Evolutionary conservation across 345 rosid genomes (phyloP), one percentile per base, ranked within the genome.

Genomic region (Zanthoxylum bungeanum): DNA sequence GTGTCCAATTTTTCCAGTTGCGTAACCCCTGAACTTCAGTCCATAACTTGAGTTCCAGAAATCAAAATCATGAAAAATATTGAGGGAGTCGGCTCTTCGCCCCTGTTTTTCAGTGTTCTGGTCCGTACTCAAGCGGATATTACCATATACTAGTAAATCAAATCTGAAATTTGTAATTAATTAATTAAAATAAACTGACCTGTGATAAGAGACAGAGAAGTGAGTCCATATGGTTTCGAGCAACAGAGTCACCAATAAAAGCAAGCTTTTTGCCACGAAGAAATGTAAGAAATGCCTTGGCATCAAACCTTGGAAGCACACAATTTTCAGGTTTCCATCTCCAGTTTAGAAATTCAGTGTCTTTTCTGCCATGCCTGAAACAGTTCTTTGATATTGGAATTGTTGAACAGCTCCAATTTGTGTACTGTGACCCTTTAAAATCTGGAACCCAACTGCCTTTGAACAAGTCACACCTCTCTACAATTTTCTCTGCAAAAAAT

Each of bases 151-250:
- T n/a, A n/a, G n/a, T n/a, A n/a, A n/a, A n/a, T n/a, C n/a, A n/a
- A n/a, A n/a, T n/a, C n/a, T n/a, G n/a, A n/a, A n/a, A n/a, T n/a
- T n/a, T n/a, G n/a, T n/a, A n/a, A n/a, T n/a, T n/a, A n/a, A n/a
- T n/a, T n/a, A n/a, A n/a, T n/a, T n/a, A n/a, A n/a, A n/a, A n/a
- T n/a, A 49, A 33, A 19, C 17, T 19, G 55, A 90, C 99, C 95
- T 82, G 81, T 34, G 98, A 95, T 56, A 95, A 70, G 61, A 95
- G 91, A 69, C 98, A 95, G n/a, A 90, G 90, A 37, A 95, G 91
- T 11, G 98, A 95, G 58, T 92, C 98, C 84, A 92, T 72, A 25
- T 94, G 98, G 83, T 94, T 94, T 52, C 98, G 85, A 7, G 99
- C 95, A 19, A 95, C 98, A 3, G 97, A 95, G 70, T 95, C 99